Conservation (phyloP, 176 grass and related monocot genomes). For the Raddia distichophylla region DNA sequence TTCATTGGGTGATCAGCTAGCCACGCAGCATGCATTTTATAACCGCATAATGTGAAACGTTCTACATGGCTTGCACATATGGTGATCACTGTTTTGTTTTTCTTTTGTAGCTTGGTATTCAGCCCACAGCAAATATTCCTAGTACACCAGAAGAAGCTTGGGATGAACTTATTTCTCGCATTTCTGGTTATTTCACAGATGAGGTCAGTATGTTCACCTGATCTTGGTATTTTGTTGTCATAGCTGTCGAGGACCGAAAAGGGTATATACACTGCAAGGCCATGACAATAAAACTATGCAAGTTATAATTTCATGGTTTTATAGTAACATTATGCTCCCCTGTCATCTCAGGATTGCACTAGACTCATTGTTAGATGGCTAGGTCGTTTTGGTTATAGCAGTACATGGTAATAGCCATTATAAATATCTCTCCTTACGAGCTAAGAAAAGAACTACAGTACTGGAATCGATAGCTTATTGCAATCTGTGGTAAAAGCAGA, state of each 20-base stretch:
- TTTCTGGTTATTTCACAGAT: slow-evolving; percentile 68
- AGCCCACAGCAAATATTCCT: slow-evolving; percentile 46
- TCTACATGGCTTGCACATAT: slow-evolving; percentile 23
- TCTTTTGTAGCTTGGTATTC: slow-evolving; percentile 72
- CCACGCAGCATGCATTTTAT: not conserved
- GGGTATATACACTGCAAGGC: not conserved
- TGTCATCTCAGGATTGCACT: not conserved
- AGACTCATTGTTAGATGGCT: slow-evolving; percentile 4
- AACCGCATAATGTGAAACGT: not conserved
- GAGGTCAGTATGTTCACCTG: slow-evolving; percentile 51
- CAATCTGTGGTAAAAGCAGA: slow-evolving; percentile 6
- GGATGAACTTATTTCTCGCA: slow-evolving; percentile 73
- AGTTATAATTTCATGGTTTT: not conserved
- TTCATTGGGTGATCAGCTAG: slow-evolving; percentile 7
- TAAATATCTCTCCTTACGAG: not conserved
- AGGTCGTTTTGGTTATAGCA: not conserved
- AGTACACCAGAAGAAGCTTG: slow-evolving; percentile 82
- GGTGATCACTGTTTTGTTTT: slow-evolving; percentile 21
- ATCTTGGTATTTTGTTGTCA: slow-evolving; percentile 11
- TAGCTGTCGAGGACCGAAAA: not conserved
- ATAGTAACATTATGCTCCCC: not conserved
- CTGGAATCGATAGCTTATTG: not conserved
- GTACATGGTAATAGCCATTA: slow-evolving; percentile 12
- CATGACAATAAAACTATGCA: not conserved
- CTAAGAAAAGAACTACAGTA: slow-evolving; percentile 9